These are phyloP conservation scores for Moricandia moricandioides DNA, from an alignment of 345 rosid genomes.

Conservation along the genomic window DNA sequence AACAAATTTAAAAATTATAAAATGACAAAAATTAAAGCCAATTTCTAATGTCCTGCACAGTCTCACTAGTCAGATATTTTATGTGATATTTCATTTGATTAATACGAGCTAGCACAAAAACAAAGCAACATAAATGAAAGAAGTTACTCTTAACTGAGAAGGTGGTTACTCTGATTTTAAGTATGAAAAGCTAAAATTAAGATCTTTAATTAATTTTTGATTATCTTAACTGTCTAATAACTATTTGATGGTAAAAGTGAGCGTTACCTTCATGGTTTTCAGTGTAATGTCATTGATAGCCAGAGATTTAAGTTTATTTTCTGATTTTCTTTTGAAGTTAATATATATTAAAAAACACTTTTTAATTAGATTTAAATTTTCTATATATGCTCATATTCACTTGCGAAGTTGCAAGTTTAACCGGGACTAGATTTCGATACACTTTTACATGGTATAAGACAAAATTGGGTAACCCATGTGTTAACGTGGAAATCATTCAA, in stretches of 20 bases:
- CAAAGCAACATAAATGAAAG: background rate
- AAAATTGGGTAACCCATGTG: background rate
- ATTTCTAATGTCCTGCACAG: background rate
- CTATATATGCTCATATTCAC: background rate
- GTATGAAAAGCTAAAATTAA: constrained; percentile 5
- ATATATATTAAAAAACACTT: background rate
- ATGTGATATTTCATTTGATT: background rate
- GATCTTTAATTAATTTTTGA: constrained; percentile 33
- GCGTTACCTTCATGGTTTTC: constrained; percentile 30
- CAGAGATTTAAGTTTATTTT: background rate
- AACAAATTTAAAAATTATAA: background rate
- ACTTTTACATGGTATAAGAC: background rate
- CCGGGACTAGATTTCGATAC: background rate
- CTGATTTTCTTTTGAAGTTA: background rate
- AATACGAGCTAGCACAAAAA: background rate
- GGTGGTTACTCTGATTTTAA: background rate
- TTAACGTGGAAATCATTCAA: background rate
- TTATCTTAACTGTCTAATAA: constrained; percentile 26
- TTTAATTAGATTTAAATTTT: constrained; percentile 8
- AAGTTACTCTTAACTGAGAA: background rate
- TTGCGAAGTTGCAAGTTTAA: background rate
- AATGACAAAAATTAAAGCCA: background rate
- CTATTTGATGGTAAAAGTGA: constrained; percentile 13
- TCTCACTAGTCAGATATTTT: background rate
- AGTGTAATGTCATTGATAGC: constrained; percentile 33